Evolutionary conservation across 768 basidiomycete genomes (phyloP), one percentile per base, ranked within the genome.

Genomic region (Russula sp.): DNA sequence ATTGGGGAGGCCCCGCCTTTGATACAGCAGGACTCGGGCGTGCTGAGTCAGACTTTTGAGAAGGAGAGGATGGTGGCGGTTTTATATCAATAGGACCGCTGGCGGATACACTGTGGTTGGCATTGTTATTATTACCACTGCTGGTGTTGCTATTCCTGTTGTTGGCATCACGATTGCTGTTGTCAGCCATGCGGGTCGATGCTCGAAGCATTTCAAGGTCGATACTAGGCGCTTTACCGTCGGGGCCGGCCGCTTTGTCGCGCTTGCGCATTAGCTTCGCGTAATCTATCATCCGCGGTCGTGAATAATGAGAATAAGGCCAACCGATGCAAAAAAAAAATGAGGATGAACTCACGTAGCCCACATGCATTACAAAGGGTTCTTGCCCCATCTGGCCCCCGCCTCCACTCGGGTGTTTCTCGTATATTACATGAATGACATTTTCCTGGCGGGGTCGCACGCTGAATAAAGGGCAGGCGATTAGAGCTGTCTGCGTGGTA

Each of bases 351-450:
- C 88, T 73, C 73, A 92, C 90, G 90, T 69, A 92, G 76, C 36
- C 90, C 90, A 75, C 90, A 92, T 49, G 90, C 90, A 73, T 92
- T 92, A 72, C 90, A 92, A 70, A 92, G 72, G 9, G 90, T 92
- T 71, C 90, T 77, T 28, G 90, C 90, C 5, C 90, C 90, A 71
- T 92, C 90, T 3, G 90, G 90, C 18, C 90, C 90, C 28, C 90
- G 82, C 59, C 90, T 76, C 90, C 90, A 92, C 73, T 92, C 90
- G n/a, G 90, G 90, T 5, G 90, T 92, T 72, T 92, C 90, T 63
- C 87, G 80, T 61, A 91, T 92, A 75, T 90, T 89, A 73, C 90
- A 92, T 36, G 90, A 91, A 75, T 92, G 89, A 70, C 90, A 92
- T 72, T 92, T 90, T 11, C 90, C 90, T 5, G 90, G 90, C 20